Conservation (phyloP, 2,329 filamentous ascomycete genomes). For the Clonostachys chloroleuca region DNA sequence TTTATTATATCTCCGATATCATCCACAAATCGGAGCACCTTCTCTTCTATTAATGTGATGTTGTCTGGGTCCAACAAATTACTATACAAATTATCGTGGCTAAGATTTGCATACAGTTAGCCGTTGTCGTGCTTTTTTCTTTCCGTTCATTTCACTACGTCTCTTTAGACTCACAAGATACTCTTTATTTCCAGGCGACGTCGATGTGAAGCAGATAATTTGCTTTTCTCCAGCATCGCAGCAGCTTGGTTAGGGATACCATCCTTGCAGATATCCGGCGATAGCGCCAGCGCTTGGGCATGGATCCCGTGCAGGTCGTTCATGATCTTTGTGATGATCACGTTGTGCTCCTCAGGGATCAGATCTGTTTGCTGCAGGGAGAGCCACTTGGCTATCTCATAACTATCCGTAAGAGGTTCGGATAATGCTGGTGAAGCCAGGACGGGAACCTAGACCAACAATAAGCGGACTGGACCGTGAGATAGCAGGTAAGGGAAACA, state of each 20-base stretch:
- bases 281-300: slow-evolving; percentile 12
- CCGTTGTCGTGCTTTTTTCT: not conserved
- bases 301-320: slow-evolving; percentile 16
- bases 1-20: slow-evolving; percentile 8
- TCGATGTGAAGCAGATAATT: slow-evolving; percentile 15
- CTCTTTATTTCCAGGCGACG: slow-evolving; percentile 21
- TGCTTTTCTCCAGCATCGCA: slow-evolving; percentile 16
- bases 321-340: slow-evolving; percentile 14
- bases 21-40: slow-evolving; percentile 12
- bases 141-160: not conserved
- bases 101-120: slow-evolving; percentile 2
- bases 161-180: slow-evolving; percentile 15
- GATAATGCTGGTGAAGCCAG: slow-evolving; percentile 15
- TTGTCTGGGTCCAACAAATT: slow-evolving; percentile 14
- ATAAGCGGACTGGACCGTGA: no score
- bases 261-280: slow-evolving; percentile 12
- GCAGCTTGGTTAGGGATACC: slow-evolving; percentile 19
- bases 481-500: slow-evolving; percentile 1
- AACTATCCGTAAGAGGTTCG: slow-evolving; percentile 15
- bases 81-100: slow-evolving; percentile 16
- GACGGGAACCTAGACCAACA: slow-evolving; percentile 14
- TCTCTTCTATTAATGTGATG: slow-evolving; percentile 12
- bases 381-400: slow-evolving; percentile 18
- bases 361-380: slow-evolving; percentile 18
- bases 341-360: slow-evolving; percentile 12